Base-by-base conservation (phyloP, 805 yeast species). In the Candida gorgasii region DNA sequence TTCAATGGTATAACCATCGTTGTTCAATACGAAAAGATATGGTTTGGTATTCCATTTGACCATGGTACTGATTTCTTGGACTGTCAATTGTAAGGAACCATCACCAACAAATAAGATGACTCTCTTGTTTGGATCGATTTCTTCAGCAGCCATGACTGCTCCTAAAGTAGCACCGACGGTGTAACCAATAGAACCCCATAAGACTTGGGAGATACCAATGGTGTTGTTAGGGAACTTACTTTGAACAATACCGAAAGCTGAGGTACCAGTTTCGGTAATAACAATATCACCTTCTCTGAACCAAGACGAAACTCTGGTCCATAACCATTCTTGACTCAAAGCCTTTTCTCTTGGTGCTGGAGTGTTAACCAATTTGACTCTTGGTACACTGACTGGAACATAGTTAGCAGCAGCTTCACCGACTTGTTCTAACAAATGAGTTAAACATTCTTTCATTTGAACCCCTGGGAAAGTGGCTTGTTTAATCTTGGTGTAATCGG, bases 181-280 rank as follows among this genome's bases (percentile, higher is more conserved):
- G 67, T 65, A 82, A 56, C 89, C 89, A 61, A 82, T 82, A 38
- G 87, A 81, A 54, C 88, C 87, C 86, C 86, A 83, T 55, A 83
- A 68, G 42, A 81, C 87, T 69, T 82, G 89, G 43, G 87, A 80
- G 47, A 82, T 82, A 62, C 86, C 87, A 50, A 74, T 67, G 32
- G 80, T 72, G 59, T 76, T 64, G 51, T 69, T 62, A 50, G 89
- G 88, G 78, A 78, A 82, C 59, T 75, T 76, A 20, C 86, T 69
- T 60, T 78, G 81, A 52, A 79, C 73, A 49, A 82, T 77, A 69
- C 89, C 89, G 56, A 82, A 82, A 40, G 86, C 82, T 32, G 88
- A 79, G 29, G 89, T 83, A 67, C 89, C 89, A 34, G 88, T 82
- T 65, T 83, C 89, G 42, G 86, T 75, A 51, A 83, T 72, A 47